phyloP scores from a whole-genome alignment of 1,284 basidiomycete genomes.

The Cryptococcus neoformans region DNA sequence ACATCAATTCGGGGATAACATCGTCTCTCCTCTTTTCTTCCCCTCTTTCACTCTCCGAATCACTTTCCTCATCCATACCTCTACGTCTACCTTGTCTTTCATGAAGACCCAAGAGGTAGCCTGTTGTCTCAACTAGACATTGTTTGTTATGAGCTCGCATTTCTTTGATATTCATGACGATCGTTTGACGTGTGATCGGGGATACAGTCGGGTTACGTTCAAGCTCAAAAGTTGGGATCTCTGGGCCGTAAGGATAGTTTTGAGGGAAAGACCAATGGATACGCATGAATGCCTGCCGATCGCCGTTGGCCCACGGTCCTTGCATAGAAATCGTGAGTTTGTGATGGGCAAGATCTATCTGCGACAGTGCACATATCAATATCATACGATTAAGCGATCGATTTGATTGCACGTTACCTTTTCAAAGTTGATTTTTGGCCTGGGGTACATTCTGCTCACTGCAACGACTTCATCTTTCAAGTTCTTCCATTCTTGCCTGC shows the following conservation, averaged over 20 bases:
- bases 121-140: conserved; percentile 75
- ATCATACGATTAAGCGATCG: too few species aligned
- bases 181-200: conserved; percentile 67
- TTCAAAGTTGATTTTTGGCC: conserved; percentile 74
- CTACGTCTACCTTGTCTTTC: conserved; percentile 35
- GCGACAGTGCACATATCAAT: conserved; percentile 17
- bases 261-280: conserved; percentile 87
- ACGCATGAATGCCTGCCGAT: conserved; percentile 60
- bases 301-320: conserved; percentile 81
- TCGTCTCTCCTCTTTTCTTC: conserved; percentile 16
- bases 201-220: conserved; percentile 78
- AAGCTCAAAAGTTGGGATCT: conserved; percentile 73
- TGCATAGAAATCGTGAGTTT: conserved; percentile 82
- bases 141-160: conserved; percentile 68
- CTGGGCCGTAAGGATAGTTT: conserved; percentile 68
- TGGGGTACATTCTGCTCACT: conserved; percentile 66
- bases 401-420: conserved; percentile 57
- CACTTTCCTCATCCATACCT: conserved; percentile 41
- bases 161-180: conserved; percentile 68
- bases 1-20: conserved; percentile 31
- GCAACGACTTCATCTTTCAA: conserved; percentile 82
- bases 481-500: conserved; percentile 50
- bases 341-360: conserved; percentile 76
- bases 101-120: conserved; percentile 66
- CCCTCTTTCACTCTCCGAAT: conserved; percentile 37